Evolutionary conservation across 2,329 filamentous ascomycete genomes (phyloP), one percentile per base, ranked within the genome.

Genomic region (Phialophora chinensis): DNA sequence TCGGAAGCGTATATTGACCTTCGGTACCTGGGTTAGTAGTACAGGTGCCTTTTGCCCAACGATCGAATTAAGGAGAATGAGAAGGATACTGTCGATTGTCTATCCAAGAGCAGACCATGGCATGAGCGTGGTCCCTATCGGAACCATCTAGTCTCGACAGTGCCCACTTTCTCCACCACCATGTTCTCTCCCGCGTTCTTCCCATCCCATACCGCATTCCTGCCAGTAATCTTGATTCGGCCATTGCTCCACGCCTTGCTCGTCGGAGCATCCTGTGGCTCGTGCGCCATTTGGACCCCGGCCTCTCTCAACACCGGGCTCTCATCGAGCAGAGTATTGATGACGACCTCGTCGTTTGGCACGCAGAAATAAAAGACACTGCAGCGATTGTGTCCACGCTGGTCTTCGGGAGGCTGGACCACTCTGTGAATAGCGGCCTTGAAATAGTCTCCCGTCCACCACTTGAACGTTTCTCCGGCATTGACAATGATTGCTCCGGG

Each of bases 401-500:
- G 64, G 47, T 66, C 64, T 6, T 29, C 38, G 0, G 64, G 64
- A 27, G 64, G 64, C 42, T 63, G 20, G 23, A 66, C 27, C n/a
- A 66, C 64, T 17, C 64, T 23, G 33, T 66, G 64, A n/a, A 66
- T 52, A 1, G 64, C 59, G 7, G 64, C 64, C 25, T 62, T 66
- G 64, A 53, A 66, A 58, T 82, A 81, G 0, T 82, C 82, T 2
- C 82, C 82, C 0, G 83, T 85, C 11, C 85, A 70, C 20, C 81
- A 81, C 2, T 80, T 82, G 42, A 85, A 70, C 0, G 83, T 79
- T 69, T 86, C 84, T 6, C 80, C 82, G 0, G 83, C 80, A 60
- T 85, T 86, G 33, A 85, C 82, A 0, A 83, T 85, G 8, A 86
- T 79, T 0, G 81, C 84, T 0, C 81, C 83, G 6, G 83, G 78